Percentiles rank a stretch among this genome's conserved stretches.
phyloP scores from a whole-genome alignment of 371 early-diverging fungal genomes.

The Mucor plumbeus region DNA sequence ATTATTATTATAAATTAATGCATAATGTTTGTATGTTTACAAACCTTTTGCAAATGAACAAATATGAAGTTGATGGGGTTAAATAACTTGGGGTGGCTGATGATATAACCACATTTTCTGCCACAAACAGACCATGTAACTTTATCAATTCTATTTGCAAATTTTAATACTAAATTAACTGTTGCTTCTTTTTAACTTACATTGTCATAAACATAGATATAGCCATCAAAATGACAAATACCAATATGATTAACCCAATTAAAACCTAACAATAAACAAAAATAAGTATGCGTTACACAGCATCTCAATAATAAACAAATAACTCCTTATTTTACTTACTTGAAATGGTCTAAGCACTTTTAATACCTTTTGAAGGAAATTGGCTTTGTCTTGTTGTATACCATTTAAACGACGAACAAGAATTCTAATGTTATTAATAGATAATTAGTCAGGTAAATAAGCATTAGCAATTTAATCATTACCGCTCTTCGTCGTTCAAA shows the following conservation, averaged over 20 bases:
- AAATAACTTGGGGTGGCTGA: constrained; percentile 57
- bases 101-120: constrained; percentile 65
- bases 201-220: constrained; percentile 52
- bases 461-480: not conserved
- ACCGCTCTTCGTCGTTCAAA: constrained; percentile 48
- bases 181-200: constrained; percentile 32
- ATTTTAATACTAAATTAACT: not conserved
- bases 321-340: constrained; percentile 18
- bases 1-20: not conserved
- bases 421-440: constrained; percentile 23
- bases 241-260: constrained; percentile 38
- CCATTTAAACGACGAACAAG: constrained; percentile 28
- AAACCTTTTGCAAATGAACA: constrained; percentile 55
- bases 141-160: constrained; percentile 47
- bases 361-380: constrained; percentile 23
- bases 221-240: constrained; percentile 37
- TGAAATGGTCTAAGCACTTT: constrained; percentile 32
- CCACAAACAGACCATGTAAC: constrained; percentile 63
- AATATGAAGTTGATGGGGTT: constrained; percentile 67
- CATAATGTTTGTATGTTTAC: not conserved
- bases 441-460: not conserved
- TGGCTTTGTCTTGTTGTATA: constrained; percentile 29
- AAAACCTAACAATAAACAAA: constrained; percentile 30
- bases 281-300: constrained; percentile 16
- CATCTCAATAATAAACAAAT: not conserved